Conservation (phyloP, 2,329 filamentous ascomycete genomes). For the Fusarium torulosum region DNA sequence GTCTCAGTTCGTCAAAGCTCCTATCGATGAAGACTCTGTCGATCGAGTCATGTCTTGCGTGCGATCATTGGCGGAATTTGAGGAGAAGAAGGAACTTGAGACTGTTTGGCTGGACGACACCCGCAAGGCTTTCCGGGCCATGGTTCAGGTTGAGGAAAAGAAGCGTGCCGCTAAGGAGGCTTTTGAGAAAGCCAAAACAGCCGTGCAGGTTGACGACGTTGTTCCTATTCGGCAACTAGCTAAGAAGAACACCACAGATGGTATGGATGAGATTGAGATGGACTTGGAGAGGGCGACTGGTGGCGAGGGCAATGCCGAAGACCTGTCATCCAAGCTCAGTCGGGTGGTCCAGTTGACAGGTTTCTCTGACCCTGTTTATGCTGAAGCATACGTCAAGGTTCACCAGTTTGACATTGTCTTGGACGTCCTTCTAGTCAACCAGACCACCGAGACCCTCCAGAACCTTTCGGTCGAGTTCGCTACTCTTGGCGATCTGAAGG, state of each 20-base stretch:
- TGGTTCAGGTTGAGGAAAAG: conserved; percentile 98
- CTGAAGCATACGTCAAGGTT: conserved; percentile 98
- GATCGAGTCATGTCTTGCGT: conserved; percentile 99
- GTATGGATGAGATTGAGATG: conserved; percentile 85
- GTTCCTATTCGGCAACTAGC: conserved; percentile 92
- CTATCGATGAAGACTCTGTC: conserved; percentile 98
- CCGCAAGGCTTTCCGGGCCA: conserved; percentile 92
- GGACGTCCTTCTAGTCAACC: conserved; percentile 96
- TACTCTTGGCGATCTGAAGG: conserved; percentile 97
- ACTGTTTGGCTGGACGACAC: conserved; percentile 95
- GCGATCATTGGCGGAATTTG: conserved; percentile 89
- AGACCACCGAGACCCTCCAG: conserved; percentile 95
- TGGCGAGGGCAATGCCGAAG: conserved; percentile 84
- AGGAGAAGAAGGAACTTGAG: conserved; percentile 89
- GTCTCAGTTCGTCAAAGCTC: conserved; percentile 97
- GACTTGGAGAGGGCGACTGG: conserved; percentile 96
- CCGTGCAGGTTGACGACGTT: conserved; percentile 95
- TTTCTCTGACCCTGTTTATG: conserved; percentile 98
- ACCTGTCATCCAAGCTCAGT: conserved; percentile 92
- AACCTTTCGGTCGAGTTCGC: conserved; percentile 98
- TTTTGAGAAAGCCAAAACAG: conserved; percentile 90
- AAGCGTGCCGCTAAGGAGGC: conserved; percentile 97
- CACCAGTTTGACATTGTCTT: conserved; percentile 99
- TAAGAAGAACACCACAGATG: conserved; percentile 88
- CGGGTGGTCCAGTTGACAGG: conserved; percentile 97